These are phyloP conservation scores for Brassica rapa DNA, from an alignment of 345 rosid species.

Conservation along the genomic window DNA sequence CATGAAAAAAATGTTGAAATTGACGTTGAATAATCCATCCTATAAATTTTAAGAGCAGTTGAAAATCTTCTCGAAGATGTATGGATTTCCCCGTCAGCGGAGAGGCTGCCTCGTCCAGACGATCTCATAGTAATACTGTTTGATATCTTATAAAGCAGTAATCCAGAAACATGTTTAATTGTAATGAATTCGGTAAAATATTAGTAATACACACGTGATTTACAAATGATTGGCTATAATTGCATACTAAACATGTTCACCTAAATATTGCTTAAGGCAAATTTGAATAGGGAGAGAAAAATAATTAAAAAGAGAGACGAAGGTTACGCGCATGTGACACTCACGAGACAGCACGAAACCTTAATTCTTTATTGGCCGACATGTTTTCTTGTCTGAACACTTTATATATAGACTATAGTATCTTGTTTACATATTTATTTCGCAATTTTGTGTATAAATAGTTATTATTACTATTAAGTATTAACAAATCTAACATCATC, in stretches of 20 bases:
- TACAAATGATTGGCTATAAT: background rate
- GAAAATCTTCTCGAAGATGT: too few relatives aligned
- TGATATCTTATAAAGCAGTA: background rate
- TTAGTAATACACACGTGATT: background rate
- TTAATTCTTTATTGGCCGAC: slow-evolving; percentile 29
- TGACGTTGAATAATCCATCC: too few relatives aligned
- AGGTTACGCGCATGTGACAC: slow-evolving; percentile 40
- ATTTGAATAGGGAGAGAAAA: background rate
- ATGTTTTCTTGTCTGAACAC: slow-evolving; percentile 17
- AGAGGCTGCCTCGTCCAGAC: background rate
- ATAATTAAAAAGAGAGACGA: background rate
- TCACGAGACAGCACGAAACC: slow-evolving; percentile 23
- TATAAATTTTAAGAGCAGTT: too few relatives aligned
- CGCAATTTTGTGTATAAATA: background rate
- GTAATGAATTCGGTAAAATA: background rate
- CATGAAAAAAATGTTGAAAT: too few relatives aligned
- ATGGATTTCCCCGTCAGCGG: too few relatives aligned
- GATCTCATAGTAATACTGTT: background rate
- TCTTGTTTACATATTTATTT: slow-evolving; percentile 1
- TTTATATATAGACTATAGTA: background rate
- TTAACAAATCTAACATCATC: background rate
- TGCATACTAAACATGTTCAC: slow-evolving; percentile 6
- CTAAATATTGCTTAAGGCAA: background rate
- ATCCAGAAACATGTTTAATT: background rate
- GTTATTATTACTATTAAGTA: too few relatives aligned